Conservation (phyloP, 2,329 filamentous ascomycete species). For the Nemania sp. region DNA sequence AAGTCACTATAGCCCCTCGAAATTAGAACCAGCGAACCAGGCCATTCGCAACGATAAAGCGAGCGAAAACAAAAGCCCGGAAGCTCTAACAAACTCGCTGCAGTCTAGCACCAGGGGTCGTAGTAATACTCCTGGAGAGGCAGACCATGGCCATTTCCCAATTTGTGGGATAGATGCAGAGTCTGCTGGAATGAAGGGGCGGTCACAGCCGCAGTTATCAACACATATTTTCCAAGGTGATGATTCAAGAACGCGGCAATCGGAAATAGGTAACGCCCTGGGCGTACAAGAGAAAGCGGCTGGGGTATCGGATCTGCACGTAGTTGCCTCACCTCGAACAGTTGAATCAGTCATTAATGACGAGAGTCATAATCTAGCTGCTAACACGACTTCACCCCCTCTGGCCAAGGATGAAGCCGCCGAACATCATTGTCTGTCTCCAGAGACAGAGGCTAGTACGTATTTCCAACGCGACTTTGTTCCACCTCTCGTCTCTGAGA, state of each 20-base stretch:
- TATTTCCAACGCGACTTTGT: constrained; percentile 35
- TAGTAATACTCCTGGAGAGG: constrained; percentile 4
- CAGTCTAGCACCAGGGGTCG: constrained; percentile 12
- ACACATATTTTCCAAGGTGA: background rate
- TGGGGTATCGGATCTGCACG: background rate
- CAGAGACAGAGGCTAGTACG: constrained; percentile 21
- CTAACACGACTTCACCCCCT: constrained; percentile 37
- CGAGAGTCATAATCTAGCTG: constrained; percentile 24
- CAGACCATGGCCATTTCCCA: background rate
- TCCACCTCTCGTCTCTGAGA: constrained; percentile 31
- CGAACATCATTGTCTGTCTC: constrained; percentile 10
- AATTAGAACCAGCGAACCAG: background rate
- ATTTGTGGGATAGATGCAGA: background rate
- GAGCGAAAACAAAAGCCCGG: constrained; percentile 15
- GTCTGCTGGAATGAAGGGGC: background rate
- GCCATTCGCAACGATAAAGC: background rate
- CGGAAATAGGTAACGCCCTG: background rate
- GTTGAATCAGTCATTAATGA: constrained; percentile 11
- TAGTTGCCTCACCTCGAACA: constrained; percentile 20
- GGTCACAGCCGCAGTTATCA: background rate
- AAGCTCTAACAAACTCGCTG: background rate
- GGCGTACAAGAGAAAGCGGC: constrained; percentile 3
- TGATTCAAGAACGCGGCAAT: background rate
- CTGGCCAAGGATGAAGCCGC: constrained; percentile 20
- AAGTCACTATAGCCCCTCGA: constrained; percentile 10